Percentiles rank a stretch among this genome's conserved stretches.
phyloP scores from a whole-genome alignment of 192 early-diverging fungal species.

The Pilobolus umbonatus region DNA sequence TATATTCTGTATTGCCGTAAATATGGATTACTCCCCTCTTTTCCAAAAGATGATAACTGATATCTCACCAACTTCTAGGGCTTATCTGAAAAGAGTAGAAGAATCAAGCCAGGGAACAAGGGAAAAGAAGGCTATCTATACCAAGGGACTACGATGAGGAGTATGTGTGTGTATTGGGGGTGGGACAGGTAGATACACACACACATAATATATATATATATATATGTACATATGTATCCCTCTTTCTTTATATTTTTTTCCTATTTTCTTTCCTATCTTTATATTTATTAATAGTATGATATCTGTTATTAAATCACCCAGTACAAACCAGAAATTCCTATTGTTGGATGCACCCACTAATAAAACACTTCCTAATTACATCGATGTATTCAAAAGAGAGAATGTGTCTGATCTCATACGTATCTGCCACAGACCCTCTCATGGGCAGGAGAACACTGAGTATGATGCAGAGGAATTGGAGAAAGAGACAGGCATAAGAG shows the following conservation, averaged over 20 bases:
- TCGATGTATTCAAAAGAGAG: constrained; percentile 43
- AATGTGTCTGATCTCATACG: constrained; percentile 65
- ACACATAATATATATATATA: too few relatives aligned
- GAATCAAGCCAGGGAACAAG: not conserved
- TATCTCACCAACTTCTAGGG: not conserved
- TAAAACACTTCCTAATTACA: constrained; percentile 48
- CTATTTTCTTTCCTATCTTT: not conserved
- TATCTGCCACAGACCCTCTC: constrained; percentile 41
- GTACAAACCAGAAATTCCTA: constrained; percentile 42
- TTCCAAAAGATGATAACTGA: too few relatives aligned
- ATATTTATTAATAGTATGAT: constrained; percentile 5
- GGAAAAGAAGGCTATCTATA: not conserved
- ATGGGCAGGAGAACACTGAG: constrained; percentile 46
- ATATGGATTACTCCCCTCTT: too few relatives aligned
- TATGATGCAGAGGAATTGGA: constrained; percentile 49
- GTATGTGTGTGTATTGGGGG: too few relatives aligned
- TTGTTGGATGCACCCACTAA: constrained; percentile 72
- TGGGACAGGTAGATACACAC: too few relatives aligned
- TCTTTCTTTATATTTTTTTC: not conserved
- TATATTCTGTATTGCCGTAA: constrained; percentile 55
- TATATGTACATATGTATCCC: too few relatives aligned
- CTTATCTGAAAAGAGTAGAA: not conserved
- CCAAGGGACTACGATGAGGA: not conserved
- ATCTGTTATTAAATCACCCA: constrained; percentile 14
- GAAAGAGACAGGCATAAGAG: constrained; percentile 45